Evolutionary conservation across 1,284 basidiomycete genomes (phyloP).

Genomic region (Pyrrhoderma lamaoense): DNA sequence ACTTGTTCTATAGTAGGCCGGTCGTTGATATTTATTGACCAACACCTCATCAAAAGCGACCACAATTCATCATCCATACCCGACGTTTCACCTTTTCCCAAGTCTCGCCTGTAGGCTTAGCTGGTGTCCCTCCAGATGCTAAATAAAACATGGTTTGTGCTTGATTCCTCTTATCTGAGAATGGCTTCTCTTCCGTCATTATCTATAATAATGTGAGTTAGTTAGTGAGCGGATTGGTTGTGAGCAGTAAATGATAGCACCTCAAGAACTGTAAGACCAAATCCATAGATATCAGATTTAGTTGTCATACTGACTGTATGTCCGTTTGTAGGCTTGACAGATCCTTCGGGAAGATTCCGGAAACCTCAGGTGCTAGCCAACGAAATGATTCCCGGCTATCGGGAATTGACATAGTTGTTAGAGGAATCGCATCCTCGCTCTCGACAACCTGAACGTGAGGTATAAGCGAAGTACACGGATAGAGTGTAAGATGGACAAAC

Average conservation of each 20-base stretch:
- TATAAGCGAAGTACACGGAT: slow-evolving; percentile 46
- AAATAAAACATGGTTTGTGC: slow-evolving; percentile 42
- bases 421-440: slow-evolving; percentile 43
- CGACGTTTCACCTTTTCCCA: slow-evolving; percentile 32
- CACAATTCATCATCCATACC: slow-evolving; percentile 11
- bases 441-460: slow-evolving; percentile 37
- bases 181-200: slow-evolving; percentile 44
- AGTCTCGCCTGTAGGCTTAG: slow-evolving; percentile 3
- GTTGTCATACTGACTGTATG: slow-evolving; percentile 37
- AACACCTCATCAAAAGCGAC: slow-evolving; percentile 8
- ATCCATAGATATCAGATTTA: slow-evolving; percentile 45
- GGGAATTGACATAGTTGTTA: slow-evolving; percentile 45
- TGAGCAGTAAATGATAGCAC: slow-evolving; percentile 24
- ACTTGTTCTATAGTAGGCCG: slow-evolving; percentile 5
- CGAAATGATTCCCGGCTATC: slow-evolving; percentile 40
- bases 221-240: no score
- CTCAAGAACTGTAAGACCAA: slow-evolving; percentile 50
- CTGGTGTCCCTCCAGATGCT: slow-evolving; percentile 25
- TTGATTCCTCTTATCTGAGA: slow-evolving; percentile 37
- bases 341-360: slow-evolving; percentile 32
- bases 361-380: slow-evolving; percentile 52
- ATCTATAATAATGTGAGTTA: slow-evolving; percentile 33
- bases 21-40: slow-evolving; percentile 1
- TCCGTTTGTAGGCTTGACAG: no score
- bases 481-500: slow-evolving; percentile 44